Evolutionary conservation across 2,329 filamentous ascomycete genomes (phyloP).

Genomic region (Sporothrix globosa): DNA sequence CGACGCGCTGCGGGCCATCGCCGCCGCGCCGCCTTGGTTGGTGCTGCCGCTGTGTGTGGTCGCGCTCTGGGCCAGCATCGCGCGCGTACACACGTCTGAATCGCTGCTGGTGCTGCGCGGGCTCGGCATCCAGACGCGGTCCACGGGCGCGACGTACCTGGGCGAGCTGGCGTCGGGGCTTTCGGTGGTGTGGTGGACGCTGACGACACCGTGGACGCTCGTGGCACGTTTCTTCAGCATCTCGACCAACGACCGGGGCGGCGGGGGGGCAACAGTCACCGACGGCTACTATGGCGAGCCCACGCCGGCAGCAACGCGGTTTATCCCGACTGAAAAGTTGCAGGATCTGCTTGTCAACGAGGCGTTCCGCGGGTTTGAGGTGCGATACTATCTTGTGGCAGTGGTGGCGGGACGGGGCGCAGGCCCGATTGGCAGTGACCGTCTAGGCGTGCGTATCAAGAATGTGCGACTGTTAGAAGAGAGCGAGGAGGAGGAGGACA

Average conservation of each 20-base stretch:
- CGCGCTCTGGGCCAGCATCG: constrained; percentile 51
- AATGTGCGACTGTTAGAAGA: background rate
- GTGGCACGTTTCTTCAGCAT: constrained; percentile 31
- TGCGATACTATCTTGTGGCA: constrained; percentile 84
- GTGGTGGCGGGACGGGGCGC: constrained; percentile 58
- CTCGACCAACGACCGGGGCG: constrained; percentile 28
- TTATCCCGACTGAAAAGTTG: constrained; percentile 89
- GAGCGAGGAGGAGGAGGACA: constrained; percentile 13
- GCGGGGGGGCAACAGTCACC: constrained; percentile 1
- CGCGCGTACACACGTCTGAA: constrained; percentile 66
- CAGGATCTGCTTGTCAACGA: constrained; percentile 94
- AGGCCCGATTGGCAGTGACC: constrained; percentile 17
- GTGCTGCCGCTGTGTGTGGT: constrained; percentile 46
- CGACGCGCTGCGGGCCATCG: constrained; percentile 9
- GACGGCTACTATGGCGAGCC: constrained; percentile 42
- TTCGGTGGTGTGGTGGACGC: constrained; percentile 43
- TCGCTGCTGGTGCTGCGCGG: constrained; percentile 85
- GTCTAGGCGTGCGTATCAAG: background rate
- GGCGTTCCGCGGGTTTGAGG: constrained; percentile 89
- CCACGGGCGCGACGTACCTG: constrained; percentile 69
- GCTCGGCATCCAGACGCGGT: constrained; percentile 85
- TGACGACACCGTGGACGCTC: constrained; percentile 37
- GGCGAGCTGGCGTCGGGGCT: constrained; percentile 34
- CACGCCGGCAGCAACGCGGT: constrained; percentile 43
- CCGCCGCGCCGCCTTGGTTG: constrained; percentile 44